phyloP scores from a whole-genome alignment of 2,329 filamentous ascomycete genomes.

The Westerdykella ornata region DNA sequence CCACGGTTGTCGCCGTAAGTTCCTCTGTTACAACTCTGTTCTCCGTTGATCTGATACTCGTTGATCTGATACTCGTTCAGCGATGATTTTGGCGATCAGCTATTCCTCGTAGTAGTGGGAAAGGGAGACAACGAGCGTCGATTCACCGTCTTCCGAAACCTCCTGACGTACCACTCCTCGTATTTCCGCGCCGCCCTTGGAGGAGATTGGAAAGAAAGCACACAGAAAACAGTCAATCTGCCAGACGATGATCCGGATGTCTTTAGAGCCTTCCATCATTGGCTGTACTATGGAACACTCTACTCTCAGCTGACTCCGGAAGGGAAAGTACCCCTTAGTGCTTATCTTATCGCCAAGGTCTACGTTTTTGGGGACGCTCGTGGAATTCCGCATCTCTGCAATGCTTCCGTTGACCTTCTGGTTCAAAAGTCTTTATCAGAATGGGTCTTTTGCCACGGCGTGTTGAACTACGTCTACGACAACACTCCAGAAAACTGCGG shows the following conservation, averaged over 20 bases:
- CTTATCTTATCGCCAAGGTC: constrained; percentile 1
- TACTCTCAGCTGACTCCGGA: not conserved
- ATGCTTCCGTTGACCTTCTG: constrained; percentile 9
- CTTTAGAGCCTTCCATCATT: constrained; percentile 24
- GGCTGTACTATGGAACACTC: constrained; percentile 13
- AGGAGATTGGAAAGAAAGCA: constrained; percentile 5
- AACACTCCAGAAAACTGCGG: constrained; percentile 3
- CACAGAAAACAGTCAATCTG: constrained; percentile 14
- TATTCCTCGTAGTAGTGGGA: constrained; percentile 2
- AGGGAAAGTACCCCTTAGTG: constrained; percentile 1
- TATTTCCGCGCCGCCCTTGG: constrained; percentile 15
- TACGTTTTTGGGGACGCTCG: constrained; percentile 12
- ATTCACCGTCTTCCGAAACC: constrained; percentile 5
- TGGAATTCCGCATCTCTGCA: constrained; percentile 10
- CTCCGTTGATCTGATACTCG: not conserved
- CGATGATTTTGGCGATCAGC: not conserved
- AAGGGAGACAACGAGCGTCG: not conserved
- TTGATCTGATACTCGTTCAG: not conserved
- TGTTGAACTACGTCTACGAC: constrained; percentile 4
- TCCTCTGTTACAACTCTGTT: no score
- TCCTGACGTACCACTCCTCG: constrained; percentile 10
- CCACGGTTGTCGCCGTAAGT: not conserved
- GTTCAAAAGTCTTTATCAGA: constrained; percentile 2
- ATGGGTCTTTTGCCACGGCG: not conserved
- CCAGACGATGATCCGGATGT: constrained; percentile 13